A percentile compares a stretch with the other conserved stretches of the same genome.
Conservation (phyloP, 2,329 filamentous ascomycete species). For the Paracorniculantispora psalliotae region DNA sequence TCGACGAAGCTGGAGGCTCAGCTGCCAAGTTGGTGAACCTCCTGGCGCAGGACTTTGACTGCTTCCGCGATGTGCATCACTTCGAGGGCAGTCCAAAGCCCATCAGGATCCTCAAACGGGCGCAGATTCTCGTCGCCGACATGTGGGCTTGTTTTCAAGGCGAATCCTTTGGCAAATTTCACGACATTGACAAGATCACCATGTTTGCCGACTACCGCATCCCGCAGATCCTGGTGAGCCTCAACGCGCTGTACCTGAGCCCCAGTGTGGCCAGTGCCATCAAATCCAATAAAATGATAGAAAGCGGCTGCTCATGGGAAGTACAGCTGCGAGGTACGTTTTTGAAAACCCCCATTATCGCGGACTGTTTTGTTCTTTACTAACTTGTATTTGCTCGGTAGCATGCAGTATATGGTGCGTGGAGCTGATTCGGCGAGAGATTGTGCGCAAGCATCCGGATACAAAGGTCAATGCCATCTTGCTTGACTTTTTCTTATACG, state of each 20-base stretch:
- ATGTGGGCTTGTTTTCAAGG: conserved; percentile 94
- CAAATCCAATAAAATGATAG: conserved; percentile 56
- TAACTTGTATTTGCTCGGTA: conserved; percentile 26
- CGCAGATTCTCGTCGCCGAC: conserved; percentile 93
- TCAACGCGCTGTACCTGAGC: conserved; percentile 80
- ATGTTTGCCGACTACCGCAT: conserved; percentile 99
- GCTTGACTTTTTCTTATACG: conserved; percentile 97
- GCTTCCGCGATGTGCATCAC: conserved; percentile 75
- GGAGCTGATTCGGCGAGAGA: conserved; percentile 80
- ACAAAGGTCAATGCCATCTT: conserved; percentile 77
- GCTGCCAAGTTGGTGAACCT: conserved; percentile 83
- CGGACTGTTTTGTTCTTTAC: neutral
- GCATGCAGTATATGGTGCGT: conserved; percentile 95
- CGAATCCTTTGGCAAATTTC: conserved; percentile 70
- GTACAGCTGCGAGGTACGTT: conserved; percentile 72
- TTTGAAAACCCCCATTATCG: too few relatives aligned
- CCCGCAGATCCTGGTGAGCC: conserved; percentile 81
- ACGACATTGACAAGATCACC: conserved; percentile 90
- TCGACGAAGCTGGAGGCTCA: conserved; percentile 70
- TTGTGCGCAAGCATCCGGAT: conserved; percentile 66
- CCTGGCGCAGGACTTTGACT: conserved; percentile 73
- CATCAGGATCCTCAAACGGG: conserved; percentile 84
- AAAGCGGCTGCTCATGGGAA: conserved; percentile 73
- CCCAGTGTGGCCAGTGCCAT: conserved; percentile 72
- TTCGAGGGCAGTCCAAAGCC: conserved; percentile 66